A percentile compares a stretch with the other conserved stretches of the same genome.
phyloP scores from a whole-genome alignment of 2,329 filamentous ascomycete species.

The Aspergillus amoenus region DNA sequence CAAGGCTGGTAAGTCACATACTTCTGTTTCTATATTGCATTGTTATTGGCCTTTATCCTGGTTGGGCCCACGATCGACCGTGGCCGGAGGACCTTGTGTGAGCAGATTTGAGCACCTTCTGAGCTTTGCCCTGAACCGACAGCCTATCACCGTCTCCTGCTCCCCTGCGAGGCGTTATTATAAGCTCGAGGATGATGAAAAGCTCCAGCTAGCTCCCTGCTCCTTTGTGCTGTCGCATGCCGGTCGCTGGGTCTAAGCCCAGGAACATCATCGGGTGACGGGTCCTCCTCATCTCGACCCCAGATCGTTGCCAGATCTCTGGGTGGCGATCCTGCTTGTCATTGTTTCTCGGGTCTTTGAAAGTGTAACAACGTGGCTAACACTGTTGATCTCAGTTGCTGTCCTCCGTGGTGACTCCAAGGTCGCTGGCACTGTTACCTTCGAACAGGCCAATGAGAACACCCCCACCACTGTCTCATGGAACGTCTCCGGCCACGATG shows the following conservation, averaged over 20 bases:
- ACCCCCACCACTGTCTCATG: slow-evolving; percentile 83
- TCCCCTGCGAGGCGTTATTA: slow-evolving; percentile 8
- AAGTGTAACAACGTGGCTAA: slow-evolving; percentile 9
- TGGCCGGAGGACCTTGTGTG: slow-evolving; percentile 36
- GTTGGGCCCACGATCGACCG: slow-evolving; percentile 29
- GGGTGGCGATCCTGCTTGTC: not conserved
- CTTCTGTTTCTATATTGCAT: slow-evolving; percentile 18
- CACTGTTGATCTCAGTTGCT: slow-evolving; percentile 63
- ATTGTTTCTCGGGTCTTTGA: not conserved
- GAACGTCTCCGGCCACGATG: slow-evolving; percentile 87
- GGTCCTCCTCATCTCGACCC: not conserved
- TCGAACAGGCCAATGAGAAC: slow-evolving; percentile 86
- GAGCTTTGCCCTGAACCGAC: slow-evolving; percentile 17
- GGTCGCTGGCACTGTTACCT: slow-evolving; percentile 88
- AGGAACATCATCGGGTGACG: slow-evolving; percentile 6
- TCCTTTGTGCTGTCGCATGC: not conserved
- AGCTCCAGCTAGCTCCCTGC: slow-evolving; percentile 2
- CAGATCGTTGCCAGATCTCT: not conserved
- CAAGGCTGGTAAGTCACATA: slow-evolving; percentile 78
- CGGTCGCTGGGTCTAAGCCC: slow-evolving; percentile 8
- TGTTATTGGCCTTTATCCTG: slow-evolving; percentile 18
- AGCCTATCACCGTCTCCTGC: slow-evolving; percentile 29
- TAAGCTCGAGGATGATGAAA: slow-evolving; percentile 9
- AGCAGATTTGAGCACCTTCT: slow-evolving; percentile 47
- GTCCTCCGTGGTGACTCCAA: slow-evolving; percentile 98